These are phyloP conservation scores for Euphorbia peplus DNA, from an alignment of 345 rosid genomes.

Conservation along the genomic window DNA sequence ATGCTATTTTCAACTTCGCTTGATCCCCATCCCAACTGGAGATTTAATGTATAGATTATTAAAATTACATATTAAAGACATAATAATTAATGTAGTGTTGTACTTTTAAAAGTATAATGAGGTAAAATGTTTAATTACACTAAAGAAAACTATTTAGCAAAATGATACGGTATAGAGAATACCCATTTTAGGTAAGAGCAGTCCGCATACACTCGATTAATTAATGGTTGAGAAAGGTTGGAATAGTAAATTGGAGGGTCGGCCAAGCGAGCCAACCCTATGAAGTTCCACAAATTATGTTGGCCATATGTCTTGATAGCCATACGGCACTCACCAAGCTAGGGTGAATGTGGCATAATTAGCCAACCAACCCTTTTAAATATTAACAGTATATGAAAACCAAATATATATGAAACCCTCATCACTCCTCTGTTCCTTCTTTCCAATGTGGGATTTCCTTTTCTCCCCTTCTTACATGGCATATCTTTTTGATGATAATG, in stretches of 20 bases:
- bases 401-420: background rate
- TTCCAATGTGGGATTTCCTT: conserved; percentile 20
- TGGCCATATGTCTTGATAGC: conserved; percentile 92
- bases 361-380: conserved; percentile 93
- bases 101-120: too few relatives aligned
- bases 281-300: conserved; percentile 55
- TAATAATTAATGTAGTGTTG: too few relatives aligned
- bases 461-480: background rate
- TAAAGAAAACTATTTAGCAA: too few relatives aligned
- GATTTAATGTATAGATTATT: too few relatives aligned
- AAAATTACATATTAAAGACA: too few relatives aligned
- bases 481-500: background rate
- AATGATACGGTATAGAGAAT: too few relatives aligned
- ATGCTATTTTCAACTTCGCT: background rate
- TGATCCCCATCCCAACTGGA: too few relatives aligned
- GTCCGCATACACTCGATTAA: too few relatives aligned
- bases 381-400: accelerated
- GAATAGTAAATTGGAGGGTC: conserved; percentile 41
- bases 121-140: too few relatives aligned
- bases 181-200: too few relatives aligned
- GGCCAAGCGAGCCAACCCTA: conserved; percentile 82
- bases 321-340: conserved; percentile 72
- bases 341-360: conserved; percentile 63
- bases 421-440: background rate
- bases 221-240: too few relatives aligned